A percentile compares a stretch with the other conserved stretches of the same genome.
These are phyloP conservation scores for Xylariaceae sp. DNA, from an alignment of 2,329 filamentous ascomycete species.

Conservation along the genomic window DNA sequence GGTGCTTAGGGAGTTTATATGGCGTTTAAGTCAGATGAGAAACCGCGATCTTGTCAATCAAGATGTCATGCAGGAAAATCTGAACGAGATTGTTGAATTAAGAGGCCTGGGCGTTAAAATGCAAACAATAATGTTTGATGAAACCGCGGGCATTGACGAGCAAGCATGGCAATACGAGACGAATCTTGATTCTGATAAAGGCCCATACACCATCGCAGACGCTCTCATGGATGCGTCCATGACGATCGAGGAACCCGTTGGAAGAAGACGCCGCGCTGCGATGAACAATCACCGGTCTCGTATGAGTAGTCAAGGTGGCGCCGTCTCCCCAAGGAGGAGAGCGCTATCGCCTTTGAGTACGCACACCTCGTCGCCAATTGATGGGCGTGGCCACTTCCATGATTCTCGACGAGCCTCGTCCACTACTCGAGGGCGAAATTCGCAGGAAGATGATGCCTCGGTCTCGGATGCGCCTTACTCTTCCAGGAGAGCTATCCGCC, in stretches of 20 bases:
- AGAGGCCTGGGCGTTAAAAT: conserved; percentile 73
- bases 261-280: conserved; percentile 48
- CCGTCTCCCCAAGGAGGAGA: conserved; percentile 34
- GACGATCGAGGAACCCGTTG: conserved; percentile 68
- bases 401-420: conserved; percentile 35
- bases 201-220: conserved; percentile 78
- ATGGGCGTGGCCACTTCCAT: conserved; percentile 28
- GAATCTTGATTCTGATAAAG: conserved; percentile 32
- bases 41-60: conserved; percentile 46
- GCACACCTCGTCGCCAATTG: conserved; percentile 22
- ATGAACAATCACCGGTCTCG: conserved; percentile 47
- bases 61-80: conserved; percentile 36
- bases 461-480: conserved; percentile 39
- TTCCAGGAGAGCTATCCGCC: conserved; percentile 44
- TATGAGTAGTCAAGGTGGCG: conserved; percentile 31
- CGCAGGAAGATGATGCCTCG: conserved; percentile 31
- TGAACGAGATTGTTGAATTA: conserved; percentile 70
- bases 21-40: conserved; percentile 73
- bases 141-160: conserved; percentile 53
- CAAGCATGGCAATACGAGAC: conserved; percentile 28
- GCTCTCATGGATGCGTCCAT: conserved; percentile 88
- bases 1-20: conserved; percentile 84
- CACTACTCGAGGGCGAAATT: conserved; percentile 20
- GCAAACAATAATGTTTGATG: conserved; percentile 91
- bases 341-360: conserved; percentile 20